Conservation (phyloP, 805 yeast genomes). For the Candida morakotiae region DNA sequence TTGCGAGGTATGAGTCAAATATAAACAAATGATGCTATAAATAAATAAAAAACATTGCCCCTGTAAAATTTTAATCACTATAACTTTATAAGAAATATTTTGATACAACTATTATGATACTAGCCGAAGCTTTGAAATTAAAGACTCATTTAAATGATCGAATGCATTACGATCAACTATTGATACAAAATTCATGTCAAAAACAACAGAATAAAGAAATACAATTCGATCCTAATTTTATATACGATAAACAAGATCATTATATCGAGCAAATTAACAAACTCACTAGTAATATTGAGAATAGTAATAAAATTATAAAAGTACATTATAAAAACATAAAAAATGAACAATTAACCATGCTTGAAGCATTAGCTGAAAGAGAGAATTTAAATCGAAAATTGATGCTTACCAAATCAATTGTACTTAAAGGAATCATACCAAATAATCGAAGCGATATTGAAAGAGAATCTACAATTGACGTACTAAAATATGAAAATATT, state of each 20-base stretch:
- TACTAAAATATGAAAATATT: neutral
- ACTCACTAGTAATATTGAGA: neutral
- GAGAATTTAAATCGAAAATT: neutral
- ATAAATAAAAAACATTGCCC: too few species aligned
- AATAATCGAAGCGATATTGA: neutral
- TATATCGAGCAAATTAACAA: neutral
- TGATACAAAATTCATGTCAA: constrained; percentile 1
- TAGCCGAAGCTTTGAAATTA: neutral
- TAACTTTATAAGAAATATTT: too few species aligned
- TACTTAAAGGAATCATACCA: neutral
- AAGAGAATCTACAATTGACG: neutral
- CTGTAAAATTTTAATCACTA: too few species aligned
- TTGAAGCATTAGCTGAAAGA: neutral
- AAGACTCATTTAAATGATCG: neutral
- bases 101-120: too few species aligned
- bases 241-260: neutral
- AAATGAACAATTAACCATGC: neutral
- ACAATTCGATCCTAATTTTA: neutral
- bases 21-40: too few species aligned
- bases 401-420: neutral
- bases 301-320: neutral
- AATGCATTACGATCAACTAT: neutral
- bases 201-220: neutral
- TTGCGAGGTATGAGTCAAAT: too few species aligned
- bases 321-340: neutral